A percentile compares a stretch with the other conserved stretches of the same genome.
Conservation (phyloP, 169 alveolate genomes). For the Perkinsus marinus region DNA sequence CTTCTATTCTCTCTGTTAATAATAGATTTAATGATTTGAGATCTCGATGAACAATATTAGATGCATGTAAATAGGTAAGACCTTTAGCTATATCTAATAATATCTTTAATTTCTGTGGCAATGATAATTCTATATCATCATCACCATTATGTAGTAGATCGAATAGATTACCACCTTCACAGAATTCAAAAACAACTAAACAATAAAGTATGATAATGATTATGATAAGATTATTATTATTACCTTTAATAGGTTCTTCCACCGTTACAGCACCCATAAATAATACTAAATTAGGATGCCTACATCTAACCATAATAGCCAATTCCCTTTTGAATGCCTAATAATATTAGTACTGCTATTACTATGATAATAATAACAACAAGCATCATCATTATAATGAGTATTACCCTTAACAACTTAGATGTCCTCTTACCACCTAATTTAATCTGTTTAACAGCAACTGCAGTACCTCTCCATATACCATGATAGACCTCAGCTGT, state of each 20-base stretch:
- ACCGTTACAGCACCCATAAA: conserved; percentile 53
- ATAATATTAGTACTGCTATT: no score
- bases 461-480: background rate
- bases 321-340: conserved; percentile 57
- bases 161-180: conserved; percentile 62
- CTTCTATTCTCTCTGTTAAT: conserved; percentile 20
- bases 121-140: conserved; percentile 3
- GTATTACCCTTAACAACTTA: background rate
- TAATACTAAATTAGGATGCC: conserved; percentile 59
- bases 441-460: background rate
- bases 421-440: background rate
- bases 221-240: background rate
- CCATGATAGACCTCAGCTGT: background rate
- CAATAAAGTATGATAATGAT: background rate
- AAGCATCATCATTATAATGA: background rate
- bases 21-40: conserved; percentile 60
- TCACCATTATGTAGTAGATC: conserved; percentile 48
- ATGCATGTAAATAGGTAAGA: conserved; percentile 49
- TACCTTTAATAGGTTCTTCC: conserved; percentile 23
- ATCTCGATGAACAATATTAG: conserved; percentile 60
- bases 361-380: background rate
- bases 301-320: conserved; percentile 36
- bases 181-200: conserved; percentile 59
- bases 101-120: conserved; percentile 36
- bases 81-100: conserved; percentile 62